These are phyloP conservation scores for Lentinula edodes DNA, from an alignment of 768 basidiomycete genomes.

Conservation along the genomic window DNA sequence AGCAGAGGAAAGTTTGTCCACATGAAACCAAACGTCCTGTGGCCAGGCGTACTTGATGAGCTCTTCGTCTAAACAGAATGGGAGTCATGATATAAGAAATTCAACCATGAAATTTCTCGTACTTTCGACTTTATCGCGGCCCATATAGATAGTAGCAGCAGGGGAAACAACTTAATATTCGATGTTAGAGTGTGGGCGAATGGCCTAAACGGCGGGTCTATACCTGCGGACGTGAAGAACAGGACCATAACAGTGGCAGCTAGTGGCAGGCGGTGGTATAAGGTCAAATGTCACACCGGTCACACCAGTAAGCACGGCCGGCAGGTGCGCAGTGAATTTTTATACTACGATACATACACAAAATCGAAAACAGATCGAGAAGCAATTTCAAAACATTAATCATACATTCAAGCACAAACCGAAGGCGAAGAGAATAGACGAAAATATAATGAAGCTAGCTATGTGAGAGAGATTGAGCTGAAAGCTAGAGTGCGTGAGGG, in stretches of 20 bases:
- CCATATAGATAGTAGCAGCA: conserved; percentile 82
- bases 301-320: neutral
- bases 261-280: too few relatives aligned
- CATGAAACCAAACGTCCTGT: conserved; percentile 91
- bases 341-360: too few relatives aligned
- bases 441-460: too few relatives aligned
- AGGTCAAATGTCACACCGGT: neutral
- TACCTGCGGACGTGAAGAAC: conserved; percentile 55
- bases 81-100: neutral
- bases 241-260: conserved; percentile 43
- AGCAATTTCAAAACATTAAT: too few relatives aligned
- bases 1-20: conserved; percentile 95
- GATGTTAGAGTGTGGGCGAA: conserved; percentile 8
- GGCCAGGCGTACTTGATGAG: conserved; percentile 91
- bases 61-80: conserved; percentile 71
- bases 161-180: conserved; percentile 47
- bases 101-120: conserved; percentile 18
- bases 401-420: too few relatives aligned
- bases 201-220: neutral
- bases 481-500: too few relatives aligned
- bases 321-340: neutral
- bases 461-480: too few relatives aligned
- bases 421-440: too few relatives aligned
- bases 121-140: conserved; percentile 96
- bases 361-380: too few relatives aligned